Evolutionary conservation across 495 filamentous ascomycete species (phyloP).

Genomic region (Annulohypoxylon bovei): DNA sequence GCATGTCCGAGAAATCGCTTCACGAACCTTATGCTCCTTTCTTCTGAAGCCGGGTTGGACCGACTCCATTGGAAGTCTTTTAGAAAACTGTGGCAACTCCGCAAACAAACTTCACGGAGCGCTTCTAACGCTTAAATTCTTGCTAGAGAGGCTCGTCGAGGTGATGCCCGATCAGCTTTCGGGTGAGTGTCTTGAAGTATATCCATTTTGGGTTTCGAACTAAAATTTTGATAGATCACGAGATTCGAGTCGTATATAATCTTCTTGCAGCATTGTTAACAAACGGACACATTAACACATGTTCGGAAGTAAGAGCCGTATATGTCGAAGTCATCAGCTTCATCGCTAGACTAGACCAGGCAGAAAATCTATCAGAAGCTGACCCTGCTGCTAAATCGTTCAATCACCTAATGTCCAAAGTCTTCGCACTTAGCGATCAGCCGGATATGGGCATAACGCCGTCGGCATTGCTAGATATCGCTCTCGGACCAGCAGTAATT

Average conservation of each 20-base stretch:
- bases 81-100: slow-evolving; percentile 49
- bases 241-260: slow-evolving; percentile 19
- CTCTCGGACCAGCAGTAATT: slow-evolving; percentile 28
- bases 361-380: not conserved
- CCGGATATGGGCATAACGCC: not conserved
- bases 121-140: slow-evolving; percentile 65
- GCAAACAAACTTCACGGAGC: slow-evolving; percentile 72
- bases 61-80: slow-evolving; percentile 57
- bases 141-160: slow-evolving; percentile 59
- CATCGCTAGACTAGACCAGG: slow-evolving; percentile 18
- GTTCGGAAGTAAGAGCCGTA: slow-evolving; percentile 51
- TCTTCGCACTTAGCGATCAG: not conserved
- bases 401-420: not conserved
- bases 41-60: slow-evolving; percentile 63
- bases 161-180: slow-evolving; percentile 48
- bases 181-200: slow-evolving; percentile 32
- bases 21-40: slow-evolving; percentile 78
- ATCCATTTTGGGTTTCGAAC: not conserved
- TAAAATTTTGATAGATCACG: slow-evolving; percentile 26
- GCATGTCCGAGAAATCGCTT: slow-evolving; percentile 91
- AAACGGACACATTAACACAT: slow-evolving; percentile 36
- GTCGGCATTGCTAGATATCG: slow-evolving; percentile 37
- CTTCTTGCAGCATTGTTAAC: slow-evolving; percentile 31
- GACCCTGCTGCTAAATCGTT: not conserved
- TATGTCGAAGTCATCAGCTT: slow-evolving; percentile 55